Conservation (phyloP, 1,139 yeast species). For the Yamadazyma aaseri region DNA sequence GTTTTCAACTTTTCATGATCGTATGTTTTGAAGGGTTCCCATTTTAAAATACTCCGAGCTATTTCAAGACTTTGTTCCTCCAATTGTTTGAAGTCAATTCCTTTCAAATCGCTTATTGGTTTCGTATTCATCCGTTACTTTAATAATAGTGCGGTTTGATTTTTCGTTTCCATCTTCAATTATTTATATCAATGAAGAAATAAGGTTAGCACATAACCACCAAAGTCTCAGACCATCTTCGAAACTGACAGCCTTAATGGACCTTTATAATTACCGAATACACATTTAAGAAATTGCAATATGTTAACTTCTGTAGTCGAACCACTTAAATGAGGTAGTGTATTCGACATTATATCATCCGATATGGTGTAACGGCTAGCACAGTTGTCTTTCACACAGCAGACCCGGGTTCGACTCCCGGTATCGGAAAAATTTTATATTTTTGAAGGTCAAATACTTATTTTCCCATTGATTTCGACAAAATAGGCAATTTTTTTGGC, state of each 20-base stretch:
- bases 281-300: too few relatives aligned
- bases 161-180: too few relatives aligned
- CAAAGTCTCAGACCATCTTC: too few relatives aligned
- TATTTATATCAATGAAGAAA: too few relatives aligned
- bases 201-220: too few relatives aligned
- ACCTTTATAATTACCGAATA: too few relatives aligned
- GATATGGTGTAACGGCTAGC: conserved; percentile 81
- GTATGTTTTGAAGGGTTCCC: conserved; percentile 15
- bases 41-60: conserved; percentile 6
- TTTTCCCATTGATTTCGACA: conserved; percentile 7
- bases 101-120: conserved; percentile 4
- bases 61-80: conserved; percentile 3
- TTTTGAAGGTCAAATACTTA: too few relatives aligned
- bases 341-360: conserved; percentile 39
- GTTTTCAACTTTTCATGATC: conserved; percentile 8
- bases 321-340: too few relatives aligned
- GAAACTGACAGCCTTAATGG: too few relatives aligned
- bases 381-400: conserved; percentile 83
- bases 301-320: too few relatives aligned
- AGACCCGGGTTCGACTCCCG: conserved; percentile 83
- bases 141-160: too few relatives aligned
- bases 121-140: conserved; percentile 2
- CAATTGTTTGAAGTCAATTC: conserved; percentile 9
- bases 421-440: conserved; percentile 60
- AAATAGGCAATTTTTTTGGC: conserved; percentile 6